These are phyloP conservation scores for Daldinia concentrica DNA, from an alignment of 495 filamentous ascomycete species.

Conservation along the genomic window DNA sequence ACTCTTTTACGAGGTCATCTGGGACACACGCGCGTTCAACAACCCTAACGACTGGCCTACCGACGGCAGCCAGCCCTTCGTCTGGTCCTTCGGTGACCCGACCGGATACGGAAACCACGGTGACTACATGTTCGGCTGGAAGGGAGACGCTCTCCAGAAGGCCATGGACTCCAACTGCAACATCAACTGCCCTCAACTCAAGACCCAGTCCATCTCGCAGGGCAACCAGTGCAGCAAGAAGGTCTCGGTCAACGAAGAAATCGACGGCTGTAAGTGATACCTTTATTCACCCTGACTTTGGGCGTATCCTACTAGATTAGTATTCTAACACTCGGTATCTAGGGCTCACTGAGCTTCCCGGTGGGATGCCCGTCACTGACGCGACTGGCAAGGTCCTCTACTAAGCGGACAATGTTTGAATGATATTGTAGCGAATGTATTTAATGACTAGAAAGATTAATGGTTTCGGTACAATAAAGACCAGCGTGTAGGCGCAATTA, in stretches of 20 bases:
- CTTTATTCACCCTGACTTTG: background rate
- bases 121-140: constrained; percentile 57
- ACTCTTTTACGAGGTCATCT: constrained; percentile 52
- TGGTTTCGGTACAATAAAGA: constrained; percentile 1
- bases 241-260: constrained; percentile 47
- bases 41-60: constrained; percentile 54
- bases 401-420: constrained; percentile 9
- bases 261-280: constrained; percentile 50
- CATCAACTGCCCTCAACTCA: constrained; percentile 50
- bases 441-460: constrained; percentile 9
- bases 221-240: constrained; percentile 51
- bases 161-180: constrained; percentile 54
- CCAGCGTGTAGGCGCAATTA: background rate
- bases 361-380: constrained; percentile 44
- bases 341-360: constrained; percentile 46
- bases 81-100: constrained; percentile 53
- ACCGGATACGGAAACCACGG: constrained; percentile 54
- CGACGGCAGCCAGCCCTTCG: constrained; percentile 57
- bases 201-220: constrained; percentile 51
- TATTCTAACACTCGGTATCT: constrained; percentile 2
- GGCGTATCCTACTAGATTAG: background rate
- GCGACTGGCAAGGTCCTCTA: constrained; percentile 34
- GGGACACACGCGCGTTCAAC: constrained; percentile 50
- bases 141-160: constrained; percentile 50
- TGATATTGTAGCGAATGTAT: background rate